Percentiles rank a stretch among this genome's conserved stretches.
Evolutionary conservation across 352 stramenopile species (phyloP).

Genomic region (Pythium myriotylum): DNA sequence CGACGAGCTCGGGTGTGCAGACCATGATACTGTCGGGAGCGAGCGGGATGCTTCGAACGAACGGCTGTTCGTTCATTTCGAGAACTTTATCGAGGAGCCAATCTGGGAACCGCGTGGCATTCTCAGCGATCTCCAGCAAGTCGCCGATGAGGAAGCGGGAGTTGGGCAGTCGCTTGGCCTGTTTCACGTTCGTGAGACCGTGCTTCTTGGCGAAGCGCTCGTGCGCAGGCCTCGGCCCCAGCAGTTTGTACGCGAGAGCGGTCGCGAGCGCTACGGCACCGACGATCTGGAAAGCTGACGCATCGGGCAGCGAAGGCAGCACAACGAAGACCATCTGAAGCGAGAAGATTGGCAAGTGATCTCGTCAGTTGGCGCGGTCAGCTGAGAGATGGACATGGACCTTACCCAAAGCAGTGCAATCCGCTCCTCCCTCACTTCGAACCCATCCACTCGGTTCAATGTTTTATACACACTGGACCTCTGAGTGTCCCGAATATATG

Average conservation of each 20-base stretch:
- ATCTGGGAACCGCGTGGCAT: constrained; percentile 15
- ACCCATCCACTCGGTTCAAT: too few relatives aligned
- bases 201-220: constrained; percentile 1
- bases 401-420: too few relatives aligned
- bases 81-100: constrained; percentile 18
- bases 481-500: too few relatives aligned
- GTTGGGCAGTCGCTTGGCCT: background rate
- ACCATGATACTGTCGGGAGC: constrained; percentile 15
- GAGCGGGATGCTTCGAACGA: constrained; percentile 7
- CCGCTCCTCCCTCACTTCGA: too few relatives aligned
- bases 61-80: constrained; percentile 8
- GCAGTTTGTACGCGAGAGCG: constrained; percentile 6
- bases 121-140: constrained; percentile 2
- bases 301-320: background rate
- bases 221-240: constrained; percentile 3
- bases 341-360: too few relatives aligned
- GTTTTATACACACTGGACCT: too few relatives aligned
- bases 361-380: too few relatives aligned
- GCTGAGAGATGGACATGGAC: too few relatives aligned
- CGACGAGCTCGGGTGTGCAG: constrained; percentile 12
- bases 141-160: constrained; percentile 3
- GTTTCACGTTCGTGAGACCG: constrained; percentile 4
- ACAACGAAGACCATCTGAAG: too few relatives aligned
- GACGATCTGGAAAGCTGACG: background rate
- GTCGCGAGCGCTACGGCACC: background rate